A percentile compares a stretch with the other conserved stretches of the same genome.
These are phyloP conservation scores for Collybiopsis luxurians DNA, from an alignment of 768 basidiomycete species.

Conservation along the genomic window DNA sequence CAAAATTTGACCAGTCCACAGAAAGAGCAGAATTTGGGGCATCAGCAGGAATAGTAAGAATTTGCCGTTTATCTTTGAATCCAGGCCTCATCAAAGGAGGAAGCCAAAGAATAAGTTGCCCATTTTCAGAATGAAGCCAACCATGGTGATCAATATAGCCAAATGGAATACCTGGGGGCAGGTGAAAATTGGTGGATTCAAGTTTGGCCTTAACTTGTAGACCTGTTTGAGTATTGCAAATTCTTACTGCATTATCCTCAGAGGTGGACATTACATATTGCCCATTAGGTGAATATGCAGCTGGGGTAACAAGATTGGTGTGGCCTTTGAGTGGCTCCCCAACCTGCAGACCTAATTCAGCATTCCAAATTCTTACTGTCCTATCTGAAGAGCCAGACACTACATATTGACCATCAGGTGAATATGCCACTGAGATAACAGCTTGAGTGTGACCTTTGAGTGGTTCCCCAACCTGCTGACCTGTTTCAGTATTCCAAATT, in stretches of 20 bases:
- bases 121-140: neutral
- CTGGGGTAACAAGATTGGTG: conserved; percentile 11
- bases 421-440: too few relatives aligned
- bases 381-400: too few relatives aligned
- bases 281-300: conserved; percentile 21
- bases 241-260: conserved; percentile 14
- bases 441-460: too few relatives aligned
- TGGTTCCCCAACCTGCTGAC: too few relatives aligned
- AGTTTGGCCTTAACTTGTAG: neutral
- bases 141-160: neutral
- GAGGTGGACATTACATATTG: conserved; percentile 6
- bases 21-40: neutral
- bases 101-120: neutral
- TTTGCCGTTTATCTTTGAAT: neutral
- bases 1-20: too few relatives aligned
- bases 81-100: too few relatives aligned
- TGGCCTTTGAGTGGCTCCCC: neutral
- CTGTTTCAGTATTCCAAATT: too few relatives aligned
- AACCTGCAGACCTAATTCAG: neutral
- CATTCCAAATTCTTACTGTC: too few relatives aligned
- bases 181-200: too few relatives aligned
- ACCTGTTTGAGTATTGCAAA: conserved; percentile 23
- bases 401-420: too few relatives aligned
- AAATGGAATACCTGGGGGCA: neutral
- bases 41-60: neutral